phyloP scores from a whole-genome alignment of 1,284 basidiomycete genomes.

The Heterobasidion annosum region DNA sequence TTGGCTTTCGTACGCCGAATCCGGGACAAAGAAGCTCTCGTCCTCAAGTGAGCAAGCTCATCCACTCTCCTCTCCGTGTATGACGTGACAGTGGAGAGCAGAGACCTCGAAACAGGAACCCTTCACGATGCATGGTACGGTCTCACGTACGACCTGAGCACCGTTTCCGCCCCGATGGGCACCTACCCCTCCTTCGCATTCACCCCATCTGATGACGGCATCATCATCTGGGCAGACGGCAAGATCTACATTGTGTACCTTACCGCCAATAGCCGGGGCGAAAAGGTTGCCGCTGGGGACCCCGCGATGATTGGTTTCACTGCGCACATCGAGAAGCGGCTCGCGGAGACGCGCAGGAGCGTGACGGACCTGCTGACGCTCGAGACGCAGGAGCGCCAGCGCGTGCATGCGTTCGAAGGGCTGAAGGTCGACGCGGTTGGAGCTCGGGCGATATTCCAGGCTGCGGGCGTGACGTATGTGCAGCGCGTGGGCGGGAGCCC shows the following conservation, averaged over 20 bases:
- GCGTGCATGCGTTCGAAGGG: not conserved
- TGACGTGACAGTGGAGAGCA: slow-evolving; percentile 15
- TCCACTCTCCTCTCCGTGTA: not conserved
- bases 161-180: slow-evolving; percentile 62
- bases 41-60: slow-evolving; percentile 45
- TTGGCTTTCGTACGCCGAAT: slow-evolving; percentile 67
- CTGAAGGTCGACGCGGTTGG: slow-evolving; percentile 37
- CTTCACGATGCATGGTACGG: slow-evolving; percentile 61
- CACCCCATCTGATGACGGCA: slow-evolving; percentile 46
- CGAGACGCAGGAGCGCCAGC: slow-evolving; percentile 34
- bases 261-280: slow-evolving; percentile 34
- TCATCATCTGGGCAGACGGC: slow-evolving; percentile 67
- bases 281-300: slow-evolving; percentile 31
- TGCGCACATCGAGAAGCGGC: slow-evolving; percentile 50
- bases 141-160: slow-evolving; percentile 54
- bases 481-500: slow-evolving; percentile 27
- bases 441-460: slow-evolving; percentile 43
- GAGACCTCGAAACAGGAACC: slow-evolving; percentile 58
- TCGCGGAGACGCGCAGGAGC: slow-evolving; percentile 49
- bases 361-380: slow-evolving; percentile 37
- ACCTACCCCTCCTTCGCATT: slow-evolving; percentile 70
- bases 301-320: slow-evolving; percentile 47
- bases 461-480: slow-evolving; percentile 42
- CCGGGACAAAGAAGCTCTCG: slow-evolving; percentile 61
- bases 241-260: slow-evolving; percentile 57